Evolutionary conservation across 2,329 filamentous ascomycete genomes (phyloP).

Genomic region (Hirsutella rhossiliensis): DNA sequence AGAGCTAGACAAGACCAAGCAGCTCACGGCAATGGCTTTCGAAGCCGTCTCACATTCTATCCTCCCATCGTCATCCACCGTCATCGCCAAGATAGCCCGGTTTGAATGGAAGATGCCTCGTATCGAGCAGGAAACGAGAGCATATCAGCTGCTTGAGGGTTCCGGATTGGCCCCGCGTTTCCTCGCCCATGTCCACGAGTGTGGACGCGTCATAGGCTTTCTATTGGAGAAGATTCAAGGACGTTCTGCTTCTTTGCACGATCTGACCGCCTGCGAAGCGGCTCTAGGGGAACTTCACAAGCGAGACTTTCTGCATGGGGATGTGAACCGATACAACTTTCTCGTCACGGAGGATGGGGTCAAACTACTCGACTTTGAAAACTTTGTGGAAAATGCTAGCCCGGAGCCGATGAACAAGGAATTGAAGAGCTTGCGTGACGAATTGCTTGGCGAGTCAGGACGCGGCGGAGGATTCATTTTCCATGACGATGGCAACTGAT

Average conservation of each 20-base stretch:
- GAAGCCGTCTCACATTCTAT: constrained; percentile 11
- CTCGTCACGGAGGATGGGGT: constrained; percentile 15
- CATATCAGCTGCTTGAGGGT: constrained; percentile 15
- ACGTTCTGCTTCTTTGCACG: constrained; percentile 12
- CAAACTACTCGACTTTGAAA: constrained; percentile 20
- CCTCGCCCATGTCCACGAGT: constrained; percentile 21
- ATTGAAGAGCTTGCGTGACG: constrained; percentile 13
- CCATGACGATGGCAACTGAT: not conserved
- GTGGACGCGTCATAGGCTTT: constrained; percentile 22
- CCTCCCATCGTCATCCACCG: constrained; percentile 3
- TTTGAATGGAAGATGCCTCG: constrained; percentile 20
- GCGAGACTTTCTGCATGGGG: constrained; percentile 20
- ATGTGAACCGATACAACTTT: constrained; percentile 26
- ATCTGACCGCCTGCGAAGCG: constrained; percentile 15
- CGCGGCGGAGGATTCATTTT: constrained; percentile 8
- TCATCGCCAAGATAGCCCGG: constrained; percentile 19
- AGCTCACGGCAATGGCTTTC: constrained; percentile 13
- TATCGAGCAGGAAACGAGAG: constrained; percentile 18
- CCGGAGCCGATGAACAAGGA: constrained; percentile 13
- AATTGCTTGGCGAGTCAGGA: constrained; percentile 18
- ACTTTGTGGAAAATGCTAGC: constrained; percentile 9
- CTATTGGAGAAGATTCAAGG: constrained; percentile 21
- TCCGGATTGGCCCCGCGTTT: constrained; percentile 18
- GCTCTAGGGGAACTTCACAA: constrained; percentile 14
- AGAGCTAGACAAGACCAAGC: constrained; percentile 13